phyloP scores from a whole-genome alignment of 2,329 filamentous ascomycete genomes.

The Ophiocordyceps sinensis region DNA sequence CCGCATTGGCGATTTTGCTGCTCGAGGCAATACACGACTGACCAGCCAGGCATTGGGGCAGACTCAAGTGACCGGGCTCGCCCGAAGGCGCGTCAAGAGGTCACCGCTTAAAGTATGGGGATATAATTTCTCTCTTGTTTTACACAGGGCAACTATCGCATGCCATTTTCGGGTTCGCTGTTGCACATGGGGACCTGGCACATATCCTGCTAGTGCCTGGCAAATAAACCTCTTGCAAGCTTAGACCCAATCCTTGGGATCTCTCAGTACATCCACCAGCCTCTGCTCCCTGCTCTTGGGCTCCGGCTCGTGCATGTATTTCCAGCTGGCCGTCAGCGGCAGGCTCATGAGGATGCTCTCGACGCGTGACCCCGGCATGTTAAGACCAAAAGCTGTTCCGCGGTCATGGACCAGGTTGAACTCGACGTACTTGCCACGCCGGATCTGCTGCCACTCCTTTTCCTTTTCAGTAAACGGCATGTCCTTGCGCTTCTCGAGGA shows the following conservation, averaged over 20 bases:
- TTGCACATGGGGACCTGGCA: not conserved
- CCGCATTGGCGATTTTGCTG: no score
- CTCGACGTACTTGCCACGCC: conserved; percentile 90
- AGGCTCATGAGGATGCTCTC: conserved; percentile 98
- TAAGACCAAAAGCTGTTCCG: conserved; percentile 85
- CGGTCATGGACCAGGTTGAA: conserved; percentile 97
- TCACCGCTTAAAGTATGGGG: no score
- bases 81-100: no score
- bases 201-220: not conserved
- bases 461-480: conserved; percentile 78
- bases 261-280: conserved; percentile 55
- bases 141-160: not conserved
- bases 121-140: not conserved
- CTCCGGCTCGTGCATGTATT: conserved; percentile 84
- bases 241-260: conserved; percentile 54
- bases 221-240: not conserved
- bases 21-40: no score
- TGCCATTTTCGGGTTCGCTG: not conserved
- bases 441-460: conserved; percentile 93
- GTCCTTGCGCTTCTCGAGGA: conserved; percentile 76
- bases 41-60: no score
- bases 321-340: conserved; percentile 83
- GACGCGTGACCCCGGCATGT: conserved; percentile 78
- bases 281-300: conserved; percentile 65
- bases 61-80: no score